A percentile compares a stretch with the other conserved stretches of the same genome.
Evolutionary conservation across 306 rosid species (phyloP).

Genomic region (Lupinus albus): DNA sequence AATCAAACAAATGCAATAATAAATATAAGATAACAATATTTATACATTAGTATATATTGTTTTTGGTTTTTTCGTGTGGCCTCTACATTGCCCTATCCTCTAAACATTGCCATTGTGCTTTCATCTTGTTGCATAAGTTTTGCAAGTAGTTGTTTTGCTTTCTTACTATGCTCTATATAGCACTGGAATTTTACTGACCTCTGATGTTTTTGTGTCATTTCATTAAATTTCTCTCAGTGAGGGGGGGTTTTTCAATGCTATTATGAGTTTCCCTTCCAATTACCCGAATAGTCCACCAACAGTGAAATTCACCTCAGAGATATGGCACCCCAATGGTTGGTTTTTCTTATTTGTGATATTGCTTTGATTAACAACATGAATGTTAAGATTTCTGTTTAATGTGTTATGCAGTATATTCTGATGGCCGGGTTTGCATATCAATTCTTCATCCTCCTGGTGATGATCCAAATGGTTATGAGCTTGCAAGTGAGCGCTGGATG

Average conservation of each 20-base stretch:
- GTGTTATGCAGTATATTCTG: slow-evolving; percentile 87
- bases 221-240: slow-evolving; percentile 58
- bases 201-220: slow-evolving; percentile 25
- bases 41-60: too few species aligned
- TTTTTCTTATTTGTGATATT: slow-evolving; percentile 4
- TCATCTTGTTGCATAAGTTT: neutral
- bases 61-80: too few species aligned
- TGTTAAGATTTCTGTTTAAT: slow-evolving; percentile 35
- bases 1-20: too few species aligned
- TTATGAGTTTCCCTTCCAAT: slow-evolving; percentile 89
- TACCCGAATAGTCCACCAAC: slow-evolving; percentile 97
- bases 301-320: slow-evolving; percentile 81
- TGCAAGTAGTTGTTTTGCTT: neutral
- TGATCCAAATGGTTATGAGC: slow-evolving; percentile 97
- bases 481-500: slow-evolving; percentile 98
- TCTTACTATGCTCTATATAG: slow-evolving; percentile 7
- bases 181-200: slow-evolving; percentile 24
- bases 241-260: slow-evolving; percentile 96
- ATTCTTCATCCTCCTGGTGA: slow-evolving; percentile 99
- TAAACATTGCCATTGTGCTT: neutral
- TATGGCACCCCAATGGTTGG: slow-evolving; percentile 98
- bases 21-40: too few species aligned
- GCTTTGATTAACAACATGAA: neutral
- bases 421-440: slow-evolving; percentile 98
- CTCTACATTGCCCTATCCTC: neutral